Conservation (phyloP, 2,329 filamentous ascomycete species). For the Calcarisporium arbuscula region DNA sequence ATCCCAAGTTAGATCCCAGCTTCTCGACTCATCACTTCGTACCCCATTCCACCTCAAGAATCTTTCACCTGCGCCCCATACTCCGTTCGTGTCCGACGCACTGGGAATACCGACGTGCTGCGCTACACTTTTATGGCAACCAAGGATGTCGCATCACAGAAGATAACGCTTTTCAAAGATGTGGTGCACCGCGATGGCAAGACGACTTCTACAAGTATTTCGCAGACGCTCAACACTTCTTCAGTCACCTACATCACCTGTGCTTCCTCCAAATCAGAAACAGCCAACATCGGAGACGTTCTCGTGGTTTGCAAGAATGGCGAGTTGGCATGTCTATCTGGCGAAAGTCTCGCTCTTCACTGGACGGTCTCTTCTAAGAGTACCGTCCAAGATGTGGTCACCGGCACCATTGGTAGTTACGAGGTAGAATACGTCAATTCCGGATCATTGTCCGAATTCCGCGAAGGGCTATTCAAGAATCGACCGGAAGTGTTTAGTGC, state of each 20-base stretch:
- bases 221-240: slow-evolving; percentile 34
- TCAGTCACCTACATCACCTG: slow-evolving; percentile 28
- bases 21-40: slow-evolving; percentile 57
- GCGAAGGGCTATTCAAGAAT: slow-evolving; percentile 49
- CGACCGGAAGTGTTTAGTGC: slow-evolving; percentile 45
- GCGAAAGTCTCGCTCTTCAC: slow-evolving; percentile 36
- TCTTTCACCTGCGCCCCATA: slow-evolving; percentile 56
- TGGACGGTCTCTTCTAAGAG: slow-evolving; percentile 29
- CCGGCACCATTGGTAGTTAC: slow-evolving; percentile 27
- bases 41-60: slow-evolving; percentile 59
- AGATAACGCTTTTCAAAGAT: slow-evolving; percentile 56
- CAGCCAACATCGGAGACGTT: slow-evolving; percentile 29
- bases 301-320: slow-evolving; percentile 56
- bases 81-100: slow-evolving; percentile 48
- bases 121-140: slow-evolving; percentile 59
- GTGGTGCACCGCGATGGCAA: slow-evolving; percentile 43
- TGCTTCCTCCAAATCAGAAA: slow-evolving; percentile 19
- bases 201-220: slow-evolving; percentile 43
- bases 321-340: slow-evolving; percentile 53
- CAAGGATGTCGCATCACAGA: slow-evolving; percentile 37
- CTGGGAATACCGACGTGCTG: slow-evolving; percentile 40
- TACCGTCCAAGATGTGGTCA: slow-evolving; percentile 27
- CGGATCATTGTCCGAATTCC: slow-evolving; percentile 39
- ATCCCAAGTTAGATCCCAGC: slow-evolving; percentile 44
- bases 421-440: slow-evolving; percentile 45